phyloP scores from a whole-genome alignment of 768 basidiomycete genomes.

The Suillus spraguei region DNA sequence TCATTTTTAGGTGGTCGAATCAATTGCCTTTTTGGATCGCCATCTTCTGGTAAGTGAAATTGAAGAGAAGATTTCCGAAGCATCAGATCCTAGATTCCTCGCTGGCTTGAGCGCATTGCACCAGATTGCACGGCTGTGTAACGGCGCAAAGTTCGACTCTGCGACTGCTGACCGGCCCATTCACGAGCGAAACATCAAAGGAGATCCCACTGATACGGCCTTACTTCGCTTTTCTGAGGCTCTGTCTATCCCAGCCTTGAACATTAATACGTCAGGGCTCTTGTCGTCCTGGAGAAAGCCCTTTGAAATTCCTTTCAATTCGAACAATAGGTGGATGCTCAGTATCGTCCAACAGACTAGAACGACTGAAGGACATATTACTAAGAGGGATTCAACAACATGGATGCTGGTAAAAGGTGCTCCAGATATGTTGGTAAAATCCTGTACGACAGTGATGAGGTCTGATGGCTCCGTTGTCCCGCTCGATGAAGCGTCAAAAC shows the following conservation, averaged over 20 bases:
- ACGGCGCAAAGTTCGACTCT: slow-evolving; percentile 53
- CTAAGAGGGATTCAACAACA: slow-evolving; percentile 14
- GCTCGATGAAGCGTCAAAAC: slow-evolving; percentile 26
- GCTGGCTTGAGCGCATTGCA: slow-evolving; percentile 34
- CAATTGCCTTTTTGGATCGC: slow-evolving; percentile 39
- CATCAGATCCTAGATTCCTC: slow-evolving; percentile 17
- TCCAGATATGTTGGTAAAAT: slow-evolving; percentile 52
- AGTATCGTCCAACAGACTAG: slow-evolving; percentile 37
- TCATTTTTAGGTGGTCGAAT: slow-evolving; percentile 43
- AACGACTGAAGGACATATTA: slow-evolving; percentile 14
- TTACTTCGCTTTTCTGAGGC: slow-evolving; percentile 50
- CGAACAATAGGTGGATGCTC: slow-evolving; percentile 62
- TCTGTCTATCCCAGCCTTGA: slow-evolving; percentile 26
- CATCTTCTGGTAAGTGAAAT: slow-evolving; percentile 26
- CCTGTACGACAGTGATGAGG: slow-evolving; percentile 38
- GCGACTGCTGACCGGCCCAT: slow-evolving; percentile 26
- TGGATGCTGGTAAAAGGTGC: slow-evolving; percentile 60
- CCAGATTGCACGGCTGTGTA: slow-evolving; percentile 55
- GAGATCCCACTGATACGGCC: slow-evolving; percentile 57
- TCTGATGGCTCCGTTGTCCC: slow-evolving; percentile 37
- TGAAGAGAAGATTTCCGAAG: slow-evolving; percentile 15
- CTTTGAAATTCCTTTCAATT: slow-evolving; percentile 47
- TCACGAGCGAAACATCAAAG: slow-evolving; percentile 39
- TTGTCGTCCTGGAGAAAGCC: slow-evolving; percentile 26
- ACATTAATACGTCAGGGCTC: slow-evolving; percentile 26